Base-by-base conservation (phyloP, 2,329 filamentous ascomycete genomes). In the Tolypocladium amazonense region DNA sequence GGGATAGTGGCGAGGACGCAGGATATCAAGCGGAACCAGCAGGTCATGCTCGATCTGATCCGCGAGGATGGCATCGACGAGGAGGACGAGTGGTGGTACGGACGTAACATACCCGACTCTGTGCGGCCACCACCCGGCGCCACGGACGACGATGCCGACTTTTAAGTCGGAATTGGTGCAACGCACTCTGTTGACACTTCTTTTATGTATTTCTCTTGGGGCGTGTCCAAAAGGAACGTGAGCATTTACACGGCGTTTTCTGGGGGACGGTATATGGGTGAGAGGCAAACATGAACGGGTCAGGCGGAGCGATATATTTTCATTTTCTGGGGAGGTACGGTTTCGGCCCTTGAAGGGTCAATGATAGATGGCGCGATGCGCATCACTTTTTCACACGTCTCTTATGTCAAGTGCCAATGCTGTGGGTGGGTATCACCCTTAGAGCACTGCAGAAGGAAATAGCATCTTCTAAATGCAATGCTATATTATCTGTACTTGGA, bases 31-130 rank as follows among this genome's bases (percentile, higher is more conserved):
- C 79, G 84, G 47, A 87, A 87, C 59, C 81, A 80, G 15, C 79
- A 84, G 63, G 80, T 87, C 30, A 79, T 88, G 72, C 71, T 86
- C 59, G 83, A 87, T 61, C 73, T 88, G n/a, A 87, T 88, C 63
- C 78, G 80, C 56, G 84, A 87, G 61, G 81, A 86, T 59, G 82
- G 81, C 23, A 71, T 80, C 25, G 79, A 79, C 25, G 80, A 83
- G 59, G 79, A 85, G 68, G 84, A 87, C 62, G 80, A 86, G 64
- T 87, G 84, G 82, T 79, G 80, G 75, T 85, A 85, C 65, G 82
- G 83, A 54, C 77, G 77, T 57, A 73, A 72, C 39, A 76, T 78
- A 2, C 77, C 80, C n/a, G 80, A 81, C 38, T 81, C 80, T n/a
- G 75, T 84, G 55, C 76, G 78, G 43, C 81, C 81, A 43, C 77